These are phyloP conservation scores for Arabidopsis arenosa DNA, from an alignment of 345 rosid species.

Conservation along the genomic window DNA sequence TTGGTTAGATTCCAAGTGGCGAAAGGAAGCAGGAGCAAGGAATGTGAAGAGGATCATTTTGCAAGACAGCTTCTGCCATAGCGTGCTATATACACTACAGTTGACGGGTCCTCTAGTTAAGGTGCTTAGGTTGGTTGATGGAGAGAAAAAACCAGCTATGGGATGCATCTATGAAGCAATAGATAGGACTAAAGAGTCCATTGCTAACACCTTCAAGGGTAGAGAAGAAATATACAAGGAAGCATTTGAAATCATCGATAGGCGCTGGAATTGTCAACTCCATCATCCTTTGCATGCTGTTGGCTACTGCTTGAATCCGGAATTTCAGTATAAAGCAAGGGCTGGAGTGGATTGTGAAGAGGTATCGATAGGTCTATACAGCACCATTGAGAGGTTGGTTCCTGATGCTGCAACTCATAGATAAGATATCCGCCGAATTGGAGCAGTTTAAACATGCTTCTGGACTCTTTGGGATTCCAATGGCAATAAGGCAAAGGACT, in stretches of 20 bases:
- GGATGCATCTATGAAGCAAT: neutral
- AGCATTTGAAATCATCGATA: neutral
- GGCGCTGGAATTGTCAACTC: neutral
- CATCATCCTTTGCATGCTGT: neutral
- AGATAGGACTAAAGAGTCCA: neutral
- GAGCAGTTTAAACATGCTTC: neutral
- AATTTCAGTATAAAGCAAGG: neutral
- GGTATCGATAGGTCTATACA: neutral
- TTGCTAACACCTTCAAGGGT: neutral
- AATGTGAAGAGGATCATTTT: neutral
- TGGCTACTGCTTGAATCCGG: neutral
- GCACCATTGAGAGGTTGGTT: neutral
- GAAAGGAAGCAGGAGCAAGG: neutral
- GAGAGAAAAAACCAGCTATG: neutral
- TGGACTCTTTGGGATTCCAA: neutral
- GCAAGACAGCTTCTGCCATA: neutral
- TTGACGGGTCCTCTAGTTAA: neutral
- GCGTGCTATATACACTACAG: neutral
- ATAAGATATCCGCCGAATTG: neutral
- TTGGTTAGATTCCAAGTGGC: neutral
- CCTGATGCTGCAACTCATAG: neutral
- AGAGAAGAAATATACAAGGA: neutral
- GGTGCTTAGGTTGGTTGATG: neutral
- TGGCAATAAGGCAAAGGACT: neutral
- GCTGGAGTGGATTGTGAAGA: neutral